These are phyloP conservation scores for Carex parvula DNA, from an alignment of 176 grass and related monocot genomes.

Conservation along the genomic window DNA sequence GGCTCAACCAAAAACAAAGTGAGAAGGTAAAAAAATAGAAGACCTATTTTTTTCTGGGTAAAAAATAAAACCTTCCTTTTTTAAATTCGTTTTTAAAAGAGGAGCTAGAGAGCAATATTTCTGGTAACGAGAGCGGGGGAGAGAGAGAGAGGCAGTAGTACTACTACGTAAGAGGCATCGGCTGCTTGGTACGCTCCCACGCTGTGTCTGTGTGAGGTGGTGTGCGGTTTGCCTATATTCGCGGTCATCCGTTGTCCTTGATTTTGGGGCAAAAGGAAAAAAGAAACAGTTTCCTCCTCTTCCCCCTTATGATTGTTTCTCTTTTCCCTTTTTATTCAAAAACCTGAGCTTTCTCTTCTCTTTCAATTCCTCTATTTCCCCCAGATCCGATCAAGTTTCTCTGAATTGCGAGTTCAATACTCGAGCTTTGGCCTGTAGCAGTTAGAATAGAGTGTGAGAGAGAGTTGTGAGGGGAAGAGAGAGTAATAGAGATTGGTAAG, in stretches of 20 bases:
- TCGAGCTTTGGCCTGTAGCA: not conserved
- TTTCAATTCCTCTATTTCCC: not conserved
- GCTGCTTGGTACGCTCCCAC: not conserved
- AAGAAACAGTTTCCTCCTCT: not conserved
- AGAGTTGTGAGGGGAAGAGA: not conserved
- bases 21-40: slow-evolving; percentile 1
- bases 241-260: slow-evolving; percentile 5
- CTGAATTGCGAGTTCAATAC: not conserved
- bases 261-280: slow-evolving; percentile 10
- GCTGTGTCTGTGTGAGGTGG: not conserved
- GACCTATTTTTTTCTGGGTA: not conserved
- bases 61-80: not conserved
- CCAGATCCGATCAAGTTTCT: slow-evolving; percentile 14
- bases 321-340: slow-evolving; percentile 26
- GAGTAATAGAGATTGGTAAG: not conserved
- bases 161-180: too few relatives aligned
- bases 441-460: not conserved
- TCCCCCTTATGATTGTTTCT: not conserved
- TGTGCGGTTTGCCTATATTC: slow-evolving; percentile 25
- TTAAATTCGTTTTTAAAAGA: not conserved
- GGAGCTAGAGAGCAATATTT: slow-evolving; percentile 1
- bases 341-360: slow-evolving; percentile 5
- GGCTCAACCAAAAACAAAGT: not conserved
- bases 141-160: not conserved
- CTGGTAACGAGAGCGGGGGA: not conserved